phyloP scores from a whole-genome alignment of 2,329 filamentous ascomycete species.

The Phaeomoniella chlamydospora region DNA sequence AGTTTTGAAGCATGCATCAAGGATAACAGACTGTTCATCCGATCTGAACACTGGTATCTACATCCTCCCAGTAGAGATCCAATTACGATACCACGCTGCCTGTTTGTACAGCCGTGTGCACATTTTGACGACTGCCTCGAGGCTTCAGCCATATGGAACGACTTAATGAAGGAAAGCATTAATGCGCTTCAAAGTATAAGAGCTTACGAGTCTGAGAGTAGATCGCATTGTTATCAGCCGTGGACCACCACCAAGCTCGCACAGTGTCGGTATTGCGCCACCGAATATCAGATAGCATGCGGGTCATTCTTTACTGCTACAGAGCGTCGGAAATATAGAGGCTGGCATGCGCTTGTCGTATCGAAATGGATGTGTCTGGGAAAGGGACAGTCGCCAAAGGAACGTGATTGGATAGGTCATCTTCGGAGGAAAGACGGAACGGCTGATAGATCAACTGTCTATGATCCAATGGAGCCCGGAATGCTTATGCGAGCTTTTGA shows the following conservation, averaged over 20 bases:
- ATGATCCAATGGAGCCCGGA: neutral
- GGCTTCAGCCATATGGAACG: neutral
- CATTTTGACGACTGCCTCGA: neutral
- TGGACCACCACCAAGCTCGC: neutral
- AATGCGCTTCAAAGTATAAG: neutral
- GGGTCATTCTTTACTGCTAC: neutral
- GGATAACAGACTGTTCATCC: neutral
- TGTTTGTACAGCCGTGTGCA: conserved; percentile 1
- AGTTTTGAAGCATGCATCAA: neutral
- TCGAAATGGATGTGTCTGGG: conserved; percentile 1
- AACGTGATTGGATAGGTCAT: conserved; percentile 1
- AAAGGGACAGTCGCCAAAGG: neutral
- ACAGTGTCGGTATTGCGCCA: neutral
- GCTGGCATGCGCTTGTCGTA: conserved; percentile 1
- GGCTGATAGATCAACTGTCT: neutral
- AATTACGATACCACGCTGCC: neutral
- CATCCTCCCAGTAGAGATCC: neutral
- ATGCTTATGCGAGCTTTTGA: conserved; percentile 1
- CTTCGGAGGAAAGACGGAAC: neutral
- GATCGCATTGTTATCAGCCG: neutral
- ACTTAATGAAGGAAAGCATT: neutral
- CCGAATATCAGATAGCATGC: neutral
- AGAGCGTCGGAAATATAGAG: neutral
- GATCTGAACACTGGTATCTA: neutral
- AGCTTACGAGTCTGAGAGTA: neutral